These are phyloP conservation scores for Flaveria robusta DNA, from an alignment of 129 eudicot genomes.

Conservation along the genomic window DNA sequence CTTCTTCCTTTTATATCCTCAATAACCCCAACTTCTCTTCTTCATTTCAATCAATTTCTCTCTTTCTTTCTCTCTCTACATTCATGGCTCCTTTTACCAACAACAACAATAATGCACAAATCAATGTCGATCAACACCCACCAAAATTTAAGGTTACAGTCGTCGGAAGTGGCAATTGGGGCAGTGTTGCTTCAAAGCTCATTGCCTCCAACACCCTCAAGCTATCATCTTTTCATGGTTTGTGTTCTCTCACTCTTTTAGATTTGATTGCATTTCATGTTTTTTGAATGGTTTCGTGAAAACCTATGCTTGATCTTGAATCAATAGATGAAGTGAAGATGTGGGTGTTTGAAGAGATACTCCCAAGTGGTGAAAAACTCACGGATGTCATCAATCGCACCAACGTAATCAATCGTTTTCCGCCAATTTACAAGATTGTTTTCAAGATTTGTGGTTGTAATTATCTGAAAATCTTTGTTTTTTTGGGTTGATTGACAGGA, in stretches of 20 bases:
- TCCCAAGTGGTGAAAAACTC: constrained; percentile 91
- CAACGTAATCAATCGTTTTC: constrained; percentile 59
- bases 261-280: background rate
- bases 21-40: background rate
- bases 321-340: constrained; percentile 91
- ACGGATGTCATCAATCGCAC: constrained; percentile 78
- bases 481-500: constrained; percentile 48
- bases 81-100: constrained; percentile 52
- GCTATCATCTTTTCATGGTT: constrained; percentile 73
- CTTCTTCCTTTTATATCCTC: constrained; percentile 23
- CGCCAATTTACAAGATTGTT: constrained; percentile 6
- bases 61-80: constrained; percentile 11
- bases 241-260: background rate
- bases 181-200: constrained; percentile 97
- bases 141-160: constrained; percentile 75
- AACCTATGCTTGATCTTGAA: constrained; percentile 36
- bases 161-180: constrained; percentile 99
- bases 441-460: constrained; percentile 2
- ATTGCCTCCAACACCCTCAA: constrained; percentile 89
- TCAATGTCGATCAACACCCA: constrained; percentile 18
- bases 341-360: constrained; percentile 95
- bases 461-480: background rate
- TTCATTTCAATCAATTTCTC: constrained; percentile 6
- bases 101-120: constrained; percentile 29
- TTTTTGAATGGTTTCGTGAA: constrained; percentile 15